These are phyloP conservation scores for Eutrema salsugineum DNA, from an alignment of 441 rosid genomes.

Conservation along the genomic window DNA sequence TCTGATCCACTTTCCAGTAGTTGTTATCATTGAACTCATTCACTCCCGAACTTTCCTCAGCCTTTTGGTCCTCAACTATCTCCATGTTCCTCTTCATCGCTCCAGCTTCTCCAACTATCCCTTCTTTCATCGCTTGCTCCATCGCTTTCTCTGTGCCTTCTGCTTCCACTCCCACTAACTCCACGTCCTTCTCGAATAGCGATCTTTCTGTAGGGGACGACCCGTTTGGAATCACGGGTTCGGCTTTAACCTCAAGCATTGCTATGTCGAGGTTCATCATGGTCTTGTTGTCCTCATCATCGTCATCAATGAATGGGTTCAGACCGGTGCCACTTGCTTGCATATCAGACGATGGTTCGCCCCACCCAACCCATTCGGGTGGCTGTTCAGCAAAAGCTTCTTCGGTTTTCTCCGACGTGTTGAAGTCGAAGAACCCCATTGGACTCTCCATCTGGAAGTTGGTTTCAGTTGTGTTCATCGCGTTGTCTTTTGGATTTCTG, in stretches of 20 bases:
- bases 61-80: slow-evolving; percentile 40
- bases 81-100: slow-evolving; percentile 64
- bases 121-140: slow-evolving; percentile 93
- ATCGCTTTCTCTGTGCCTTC: slow-evolving; percentile 93
- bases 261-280: slow-evolving; percentile 36
- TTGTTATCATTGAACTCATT: slow-evolving; percentile 95
- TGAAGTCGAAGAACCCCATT: slow-evolving; percentile 60
- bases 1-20: slow-evolving; percentile 92
- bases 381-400: slow-evolving; percentile 59
- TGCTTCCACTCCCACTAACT: slow-evolving; percentile 86
- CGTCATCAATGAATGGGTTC: slow-evolving; percentile 76
- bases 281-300: slow-evolving; percentile 39
- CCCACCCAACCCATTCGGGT: slow-evolving; percentile 94
- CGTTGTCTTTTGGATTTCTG: slow-evolving; percentile 25
- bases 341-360: slow-evolving; percentile 49
- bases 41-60: slow-evolving; percentile 49
- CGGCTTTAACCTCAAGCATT: slow-evolving; percentile 33
- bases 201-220: slow-evolving; percentile 52
- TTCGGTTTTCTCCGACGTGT: slow-evolving; percentile 48
- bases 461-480: slow-evolving; percentile 41
- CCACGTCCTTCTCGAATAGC: slow-evolving; percentile 93
- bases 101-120: slow-evolving; percentile 96
- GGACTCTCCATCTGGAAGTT: slow-evolving; percentile 29
- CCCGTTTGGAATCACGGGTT: slow-evolving; percentile 55
- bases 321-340: slow-evolving; percentile 53